phyloP scores from a whole-genome alignment of 345 rosid species.

The Salix brachista region DNA sequence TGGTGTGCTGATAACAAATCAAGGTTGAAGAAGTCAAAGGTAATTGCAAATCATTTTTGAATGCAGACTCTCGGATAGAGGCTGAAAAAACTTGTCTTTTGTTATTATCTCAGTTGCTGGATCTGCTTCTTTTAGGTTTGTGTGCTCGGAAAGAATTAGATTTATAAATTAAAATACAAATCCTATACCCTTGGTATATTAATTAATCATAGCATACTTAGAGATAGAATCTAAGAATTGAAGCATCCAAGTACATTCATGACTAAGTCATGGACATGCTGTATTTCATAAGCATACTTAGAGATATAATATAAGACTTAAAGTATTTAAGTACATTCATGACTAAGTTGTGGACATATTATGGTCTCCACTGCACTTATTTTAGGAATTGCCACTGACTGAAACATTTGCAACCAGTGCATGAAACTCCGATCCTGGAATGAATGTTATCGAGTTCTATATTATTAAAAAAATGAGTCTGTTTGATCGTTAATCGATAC shows the following conservation, averaged over 20 bases:
- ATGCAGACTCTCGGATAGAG: neutral
- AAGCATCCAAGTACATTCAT: neutral
- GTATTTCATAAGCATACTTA: no score
- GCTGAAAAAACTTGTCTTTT: neutral
- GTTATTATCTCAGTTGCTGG: neutral
- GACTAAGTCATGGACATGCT: neutral
- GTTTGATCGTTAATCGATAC: neutral
- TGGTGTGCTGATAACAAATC: constrained; percentile 95
- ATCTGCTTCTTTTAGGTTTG: neutral
- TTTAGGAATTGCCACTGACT: neutral
- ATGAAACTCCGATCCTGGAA: neutral
- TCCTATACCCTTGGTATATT: neutral
- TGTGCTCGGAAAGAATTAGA: neutral
- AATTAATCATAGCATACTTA: neutral
- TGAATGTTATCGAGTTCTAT: neutral
- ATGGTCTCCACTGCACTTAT: neutral
- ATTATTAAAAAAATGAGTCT: neutral
- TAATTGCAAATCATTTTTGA: constrained; percentile 1
- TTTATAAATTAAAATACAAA: neutral
- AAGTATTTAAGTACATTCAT: neutral
- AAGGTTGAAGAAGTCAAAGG: constrained; percentile 92
- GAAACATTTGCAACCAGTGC: neutral
- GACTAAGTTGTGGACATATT: neutral
- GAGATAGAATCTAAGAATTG: no score
- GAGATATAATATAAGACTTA: no score